phyloP scores from a whole-genome alignment of 371 early-diverging fungal genomes.

The Entomophthora muscae region DNA sequence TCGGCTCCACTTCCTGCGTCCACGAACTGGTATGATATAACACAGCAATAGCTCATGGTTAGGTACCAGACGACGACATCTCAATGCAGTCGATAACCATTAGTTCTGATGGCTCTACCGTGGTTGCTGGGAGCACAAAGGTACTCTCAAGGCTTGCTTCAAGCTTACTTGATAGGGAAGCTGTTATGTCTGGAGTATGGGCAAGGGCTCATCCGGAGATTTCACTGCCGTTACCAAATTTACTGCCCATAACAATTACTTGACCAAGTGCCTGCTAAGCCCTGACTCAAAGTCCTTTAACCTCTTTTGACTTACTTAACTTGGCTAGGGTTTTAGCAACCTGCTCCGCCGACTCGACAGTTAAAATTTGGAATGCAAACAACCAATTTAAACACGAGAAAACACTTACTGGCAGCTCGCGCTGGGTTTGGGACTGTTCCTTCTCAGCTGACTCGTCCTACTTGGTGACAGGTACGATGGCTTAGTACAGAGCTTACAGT shows the following conservation, averaged over 20 bases:
- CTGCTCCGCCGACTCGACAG: conserved; percentile 71
- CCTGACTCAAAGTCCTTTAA: conserved; percentile 59
- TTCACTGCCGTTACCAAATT: conserved; percentile 54
- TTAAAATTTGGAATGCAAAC: conserved; percentile 48
- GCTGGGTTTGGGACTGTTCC: conserved; percentile 91
- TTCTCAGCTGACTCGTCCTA: conserved; percentile 86
- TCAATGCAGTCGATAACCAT: conserved; percentile 83
- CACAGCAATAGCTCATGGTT: background rate
- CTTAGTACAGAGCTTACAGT: background rate
- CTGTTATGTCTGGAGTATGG: conserved; percentile 71
- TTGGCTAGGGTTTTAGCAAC: conserved; percentile 48
- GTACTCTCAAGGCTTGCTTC: conserved; percentile 16
- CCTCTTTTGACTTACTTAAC: background rate
- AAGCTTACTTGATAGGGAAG: conserved; percentile 34
- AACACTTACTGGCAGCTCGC: conserved; percentile 63
- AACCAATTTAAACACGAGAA: conserved; percentile 42
- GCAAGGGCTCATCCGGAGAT: conserved; percentile 35
- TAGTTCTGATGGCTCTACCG: conserved; percentile 68
- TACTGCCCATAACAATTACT: conserved; percentile 62
- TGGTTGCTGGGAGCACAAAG: conserved; percentile 85
- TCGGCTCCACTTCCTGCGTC: conserved; percentile 73
- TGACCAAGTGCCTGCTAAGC: conserved; percentile 59
- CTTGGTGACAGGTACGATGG: conserved; percentile 48
- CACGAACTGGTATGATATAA: conserved; percentile 49
- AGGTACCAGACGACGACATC: conserved; percentile 74